Conservation (phyloP, 768 basidiomycete species). For the Panaeolus papilionaceus region DNA sequence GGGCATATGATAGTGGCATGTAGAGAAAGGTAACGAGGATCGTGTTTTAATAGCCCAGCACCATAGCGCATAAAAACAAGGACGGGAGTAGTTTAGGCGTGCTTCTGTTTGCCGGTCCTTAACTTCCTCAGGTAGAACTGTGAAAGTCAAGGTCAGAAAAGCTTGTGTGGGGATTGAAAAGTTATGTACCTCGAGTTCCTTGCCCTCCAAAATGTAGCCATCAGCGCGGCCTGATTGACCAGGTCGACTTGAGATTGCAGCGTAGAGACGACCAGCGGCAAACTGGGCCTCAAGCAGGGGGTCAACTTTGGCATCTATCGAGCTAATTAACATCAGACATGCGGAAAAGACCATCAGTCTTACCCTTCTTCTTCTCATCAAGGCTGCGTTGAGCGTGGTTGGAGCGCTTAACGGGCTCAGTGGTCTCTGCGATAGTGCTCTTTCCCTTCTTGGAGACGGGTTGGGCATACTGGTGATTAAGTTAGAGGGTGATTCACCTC, state of each 20-base stretch:
- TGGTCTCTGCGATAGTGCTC: conserved; percentile 52
- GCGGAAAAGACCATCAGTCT: conserved; percentile 20
- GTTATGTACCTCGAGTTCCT: conserved; percentile 88
- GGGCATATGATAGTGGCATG: conserved; percentile 9
- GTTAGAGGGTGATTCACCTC: conserved; percentile 14
- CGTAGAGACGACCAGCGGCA: conserved; percentile 94
- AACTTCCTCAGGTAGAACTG: conserved; percentile 96
- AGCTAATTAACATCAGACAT: conserved; percentile 14
- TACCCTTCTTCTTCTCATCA: conserved; percentile 92
- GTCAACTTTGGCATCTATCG: conserved; percentile 88
- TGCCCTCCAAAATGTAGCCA: conserved; percentile 97
- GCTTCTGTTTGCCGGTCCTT: conserved; percentile 92
- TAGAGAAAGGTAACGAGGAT: conserved; percentile 16
- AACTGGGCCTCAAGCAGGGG: conserved; percentile 89
- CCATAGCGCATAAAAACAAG: conserved; percentile 23
- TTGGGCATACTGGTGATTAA: conserved; percentile 78
- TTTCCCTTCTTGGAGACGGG: conserved; percentile 94
- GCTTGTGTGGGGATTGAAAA: conserved; percentile 22
- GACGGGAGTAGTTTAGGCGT: conserved; percentile 40
- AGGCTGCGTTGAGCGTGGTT: conserved; percentile 88
- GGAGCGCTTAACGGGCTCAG: conserved; percentile 81
- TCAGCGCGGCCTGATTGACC: conserved; percentile 97
- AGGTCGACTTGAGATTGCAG: conserved; percentile 91
- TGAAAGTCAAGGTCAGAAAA: conserved; percentile 19
- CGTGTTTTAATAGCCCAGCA: conserved; percentile 17